These are phyloP conservation scores for Daldinia decipiens DNA, from an alignment of 495 filamentous ascomycete genomes.

Conservation along the genomic window DNA sequence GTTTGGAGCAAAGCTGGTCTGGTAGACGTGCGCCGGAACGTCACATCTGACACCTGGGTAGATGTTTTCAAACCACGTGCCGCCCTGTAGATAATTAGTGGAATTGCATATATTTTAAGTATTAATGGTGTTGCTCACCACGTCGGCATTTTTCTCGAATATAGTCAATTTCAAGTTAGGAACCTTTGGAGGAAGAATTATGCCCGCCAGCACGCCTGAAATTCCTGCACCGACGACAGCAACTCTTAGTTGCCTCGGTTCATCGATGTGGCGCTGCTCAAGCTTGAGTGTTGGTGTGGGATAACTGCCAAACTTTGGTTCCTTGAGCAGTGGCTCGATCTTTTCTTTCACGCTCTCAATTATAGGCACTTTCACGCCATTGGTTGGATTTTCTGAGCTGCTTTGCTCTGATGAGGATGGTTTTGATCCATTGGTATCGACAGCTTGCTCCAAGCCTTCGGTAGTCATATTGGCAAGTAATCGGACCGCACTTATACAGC, in stretches of 20 bases:
- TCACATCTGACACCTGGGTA: slow-evolving; percentile 78
- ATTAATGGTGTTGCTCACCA: slow-evolving; percentile 48
- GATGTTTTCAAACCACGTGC: slow-evolving; percentile 77
- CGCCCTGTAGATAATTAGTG: slow-evolving; percentile 55
- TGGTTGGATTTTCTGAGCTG: slow-evolving; percentile 7
- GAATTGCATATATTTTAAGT: neutral
- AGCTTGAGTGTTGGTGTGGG: slow-evolving; percentile 43
- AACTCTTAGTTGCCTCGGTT: slow-evolving; percentile 64
- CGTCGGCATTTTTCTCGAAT: slow-evolving; percentile 78
- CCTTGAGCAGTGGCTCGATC: slow-evolving; percentile 22
- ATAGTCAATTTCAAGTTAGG: slow-evolving; percentile 67
- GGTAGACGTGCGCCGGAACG: slow-evolving; percentile 77
- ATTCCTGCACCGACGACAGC: slow-evolving; percentile 74
- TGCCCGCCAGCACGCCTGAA: slow-evolving; percentile 69
- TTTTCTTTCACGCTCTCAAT: slow-evolving; percentile 18
- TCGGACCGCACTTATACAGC: neutral
- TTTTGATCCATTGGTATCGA: slow-evolving; percentile 13
- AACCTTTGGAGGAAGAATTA: slow-evolving; percentile 67
- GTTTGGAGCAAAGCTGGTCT: slow-evolving; percentile 72
- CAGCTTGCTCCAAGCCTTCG: slow-evolving; percentile 16
- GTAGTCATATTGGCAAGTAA: slow-evolving; percentile 25
- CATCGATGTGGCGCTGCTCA: slow-evolving; percentile 63
- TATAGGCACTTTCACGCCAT: slow-evolving; percentile 28
- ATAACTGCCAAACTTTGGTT: slow-evolving; percentile 21
- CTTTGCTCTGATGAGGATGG: slow-evolving; percentile 9